phyloP scores from a whole-genome alignment of 1,284 basidiomycete species.

The Sanguinoderma infundibulare region DNA sequence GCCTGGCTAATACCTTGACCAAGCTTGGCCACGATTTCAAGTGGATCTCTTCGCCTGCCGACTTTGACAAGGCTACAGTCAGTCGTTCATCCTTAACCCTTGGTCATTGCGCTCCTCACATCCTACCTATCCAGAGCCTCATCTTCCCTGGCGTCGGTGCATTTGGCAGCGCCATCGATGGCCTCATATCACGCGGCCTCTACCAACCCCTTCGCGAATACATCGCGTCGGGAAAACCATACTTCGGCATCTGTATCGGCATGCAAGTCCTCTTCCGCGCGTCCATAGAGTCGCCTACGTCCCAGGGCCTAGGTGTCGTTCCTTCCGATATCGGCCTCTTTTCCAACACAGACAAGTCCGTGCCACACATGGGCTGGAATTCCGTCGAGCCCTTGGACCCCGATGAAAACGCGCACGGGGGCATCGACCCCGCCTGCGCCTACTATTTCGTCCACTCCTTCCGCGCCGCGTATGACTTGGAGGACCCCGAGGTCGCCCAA shows the following conservation, averaged over 20 bases:
- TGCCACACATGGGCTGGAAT: constrained; percentile 99
- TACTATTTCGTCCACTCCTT: constrained; percentile 99
- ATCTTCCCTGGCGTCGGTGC: constrained; percentile 99
- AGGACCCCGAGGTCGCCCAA: constrained; percentile 55
- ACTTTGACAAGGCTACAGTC: constrained; percentile 91
- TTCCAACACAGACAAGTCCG: constrained; percentile 74
- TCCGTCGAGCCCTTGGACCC: constrained; percentile 60
- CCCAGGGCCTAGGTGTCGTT: constrained; percentile 74
- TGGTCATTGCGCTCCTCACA: constrained; percentile 16
- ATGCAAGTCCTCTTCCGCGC: constrained; percentile 94
- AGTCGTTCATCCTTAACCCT: constrained; percentile 41
- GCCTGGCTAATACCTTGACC: constrained; percentile 91
- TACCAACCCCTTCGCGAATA: constrained; percentile 84
- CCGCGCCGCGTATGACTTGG: constrained; percentile 76
- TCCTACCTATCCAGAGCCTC: constrained; percentile 67
- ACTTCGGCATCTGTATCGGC: constrained; percentile 98
- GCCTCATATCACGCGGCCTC: constrained; percentile 77
- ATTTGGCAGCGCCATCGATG: constrained; percentile 87
- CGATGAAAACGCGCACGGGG: constrained; percentile 45
- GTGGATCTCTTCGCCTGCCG: constrained; percentile 87
- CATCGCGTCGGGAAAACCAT: constrained; percentile 89
- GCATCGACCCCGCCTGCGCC: constrained; percentile 55
- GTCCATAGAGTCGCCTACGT: constrained; percentile 73
- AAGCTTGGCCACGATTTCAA: constrained; percentile 89
- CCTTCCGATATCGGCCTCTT: constrained; percentile 76